Evolutionary conservation across 352 stramenopile species (phyloP).

Genomic region (Plasmopara halstedii): DNA sequence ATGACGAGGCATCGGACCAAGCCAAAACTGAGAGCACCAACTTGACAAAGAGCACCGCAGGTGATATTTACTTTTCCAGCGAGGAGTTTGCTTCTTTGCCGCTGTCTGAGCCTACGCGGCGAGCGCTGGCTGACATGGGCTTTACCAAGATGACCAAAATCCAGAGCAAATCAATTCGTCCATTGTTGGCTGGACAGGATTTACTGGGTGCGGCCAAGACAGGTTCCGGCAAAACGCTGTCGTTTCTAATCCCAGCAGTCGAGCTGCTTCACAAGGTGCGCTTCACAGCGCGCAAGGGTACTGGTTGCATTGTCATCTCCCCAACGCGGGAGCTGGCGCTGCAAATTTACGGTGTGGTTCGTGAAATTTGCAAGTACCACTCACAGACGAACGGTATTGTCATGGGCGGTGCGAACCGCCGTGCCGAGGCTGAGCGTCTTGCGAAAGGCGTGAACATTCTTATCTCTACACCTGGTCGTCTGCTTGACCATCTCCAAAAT

Average conservation of each 20-base stretch:
- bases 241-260: conserved; percentile 97
- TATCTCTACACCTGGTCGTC: conserved; percentile 94
- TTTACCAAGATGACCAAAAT: conserved; percentile 98
- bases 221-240: conserved; percentile 97
- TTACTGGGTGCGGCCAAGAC: conserved; percentile 97
- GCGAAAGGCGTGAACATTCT: conserved; percentile 96
- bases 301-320: conserved; percentile 96
- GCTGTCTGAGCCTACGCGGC: conserved; percentile 87
- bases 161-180: conserved; percentile 94
- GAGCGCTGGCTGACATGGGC: conserved; percentile 83
- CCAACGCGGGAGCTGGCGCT: conserved; percentile 97
- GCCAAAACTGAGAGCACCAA: conserved; percentile 39
- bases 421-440: conserved; percentile 92
- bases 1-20: conserved; percentile 58
- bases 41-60: conserved; percentile 30
- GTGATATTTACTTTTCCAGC: conserved; percentile 83
- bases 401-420: conserved; percentile 97
- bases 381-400: conserved; percentile 95
- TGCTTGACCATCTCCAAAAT: conserved; percentile 98
- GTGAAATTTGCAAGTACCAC: conserved; percentile 94
- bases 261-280: conserved; percentile 96
- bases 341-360: conserved; percentile 98
- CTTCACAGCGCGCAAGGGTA: conserved; percentile 94
- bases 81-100: conserved; percentile 88
- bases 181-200: conserved; percentile 94